phyloP scores from a whole-genome alignment of 2,329 filamentous ascomycete species.

The Ascochyta pisi region DNA sequence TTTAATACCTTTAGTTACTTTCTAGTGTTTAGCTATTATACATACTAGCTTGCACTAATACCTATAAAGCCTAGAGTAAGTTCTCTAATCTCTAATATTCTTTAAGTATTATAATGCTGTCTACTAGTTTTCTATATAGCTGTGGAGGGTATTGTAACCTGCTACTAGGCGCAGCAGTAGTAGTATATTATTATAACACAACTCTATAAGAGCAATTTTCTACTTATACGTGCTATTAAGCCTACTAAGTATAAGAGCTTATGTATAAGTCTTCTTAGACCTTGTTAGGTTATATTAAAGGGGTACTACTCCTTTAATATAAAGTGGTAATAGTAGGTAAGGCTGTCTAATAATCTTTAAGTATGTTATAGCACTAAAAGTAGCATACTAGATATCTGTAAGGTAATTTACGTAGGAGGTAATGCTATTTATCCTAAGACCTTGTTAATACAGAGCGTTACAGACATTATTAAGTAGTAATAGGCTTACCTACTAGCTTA shows the following conservation, averaged over 20 bases:
- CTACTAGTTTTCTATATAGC: slow-evolving; percentile 12
- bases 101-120: slow-evolving; percentile 2
- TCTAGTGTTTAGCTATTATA: slow-evolving; percentile 20
- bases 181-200: slow-evolving; percentile 5
- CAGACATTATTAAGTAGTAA: slow-evolving; percentile 18
- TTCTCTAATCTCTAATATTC: slow-evolving; percentile 2
- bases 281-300: slow-evolving; percentile 6
- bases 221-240: slow-evolving; percentile 5
- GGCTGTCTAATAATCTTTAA: slow-evolving; percentile 15
- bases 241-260: slow-evolving; percentile 12
- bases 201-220: slow-evolving; percentile 12
- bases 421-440: slow-evolving; percentile 3
- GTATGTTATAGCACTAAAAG: slow-evolving; percentile 13
- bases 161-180: slow-evolving; percentile 8
- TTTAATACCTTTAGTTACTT: slow-evolving; percentile 24
- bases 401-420: not conserved
- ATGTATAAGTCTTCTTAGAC: slow-evolving; percentile 31
- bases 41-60: slow-evolving; percentile 9
- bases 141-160: slow-evolving; percentile 14
- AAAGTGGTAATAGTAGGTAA: slow-evolving; percentile 5
- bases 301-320: slow-evolving; percentile 3
- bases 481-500: not conserved
- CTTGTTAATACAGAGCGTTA: slow-evolving; percentile 16
- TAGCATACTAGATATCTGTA: not conserved
- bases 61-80: slow-evolving; percentile 10